Evolutionary conservation across 78 protist species (phyloP).

Genomic region (Polysphondylium violaceum): DNA sequence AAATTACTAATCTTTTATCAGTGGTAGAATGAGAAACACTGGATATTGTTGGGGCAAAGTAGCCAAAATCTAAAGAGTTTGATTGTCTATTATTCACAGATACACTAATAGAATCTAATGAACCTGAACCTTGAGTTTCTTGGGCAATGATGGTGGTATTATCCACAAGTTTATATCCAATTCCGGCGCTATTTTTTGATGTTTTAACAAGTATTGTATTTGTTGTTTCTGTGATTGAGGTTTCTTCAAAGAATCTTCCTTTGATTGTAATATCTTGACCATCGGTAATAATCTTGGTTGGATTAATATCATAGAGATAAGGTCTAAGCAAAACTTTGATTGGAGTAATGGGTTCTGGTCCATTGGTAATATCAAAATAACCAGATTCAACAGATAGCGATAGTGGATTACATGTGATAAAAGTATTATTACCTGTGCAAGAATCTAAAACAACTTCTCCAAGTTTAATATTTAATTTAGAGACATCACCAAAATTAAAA

Average conservation of each 20-base stretch:
- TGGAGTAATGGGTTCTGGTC: not conserved
- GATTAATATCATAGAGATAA: not conserved
- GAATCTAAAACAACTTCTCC: not conserved
- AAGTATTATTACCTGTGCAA: not conserved
- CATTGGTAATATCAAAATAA: not conserved
- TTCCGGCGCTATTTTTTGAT: too few species aligned
- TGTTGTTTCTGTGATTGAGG: not conserved
- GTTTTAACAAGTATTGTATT: not conserved
- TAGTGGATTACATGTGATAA: not conserved
- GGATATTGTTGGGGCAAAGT: not conserved
- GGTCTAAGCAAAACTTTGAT: conserved; percentile 3
- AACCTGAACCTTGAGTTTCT: too few species aligned
- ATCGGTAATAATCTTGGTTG: not conserved
- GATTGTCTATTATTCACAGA: not conserved
- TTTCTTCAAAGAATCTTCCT: conserved; percentile 41
- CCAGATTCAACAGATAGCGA: not conserved
- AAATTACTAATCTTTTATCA: too few species aligned
- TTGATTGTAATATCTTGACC: conserved; percentile 10
- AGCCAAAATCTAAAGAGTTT: not conserved
- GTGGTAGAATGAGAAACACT: not conserved
- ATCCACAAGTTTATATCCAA: too few species aligned
- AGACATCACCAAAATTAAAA: not conserved
- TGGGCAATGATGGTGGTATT: too few species aligned
- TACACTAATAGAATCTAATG: too few species aligned
- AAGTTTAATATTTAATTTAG: too few species aligned